phyloP scores from a whole-genome alignment of 805 yeast genomes.

The Candida coleopterorum region DNA sequence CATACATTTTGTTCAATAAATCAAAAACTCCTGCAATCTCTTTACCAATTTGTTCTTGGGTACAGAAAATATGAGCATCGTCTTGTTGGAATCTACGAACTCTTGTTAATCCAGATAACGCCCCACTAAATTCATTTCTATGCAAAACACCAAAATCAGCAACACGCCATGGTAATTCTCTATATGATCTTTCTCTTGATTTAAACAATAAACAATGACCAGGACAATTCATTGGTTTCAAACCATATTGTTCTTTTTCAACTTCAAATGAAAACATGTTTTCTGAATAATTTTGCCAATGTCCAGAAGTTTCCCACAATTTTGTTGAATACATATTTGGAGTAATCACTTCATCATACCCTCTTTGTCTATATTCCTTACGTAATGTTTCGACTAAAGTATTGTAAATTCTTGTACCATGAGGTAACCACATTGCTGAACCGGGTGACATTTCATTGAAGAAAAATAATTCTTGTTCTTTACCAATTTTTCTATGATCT shows the following conservation, averaged over 20 bases:
- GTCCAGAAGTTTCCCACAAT: slow-evolving; percentile 98
- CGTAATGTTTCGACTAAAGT: slow-evolving; percentile 76
- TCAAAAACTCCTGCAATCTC: slow-evolving; percentile 85
- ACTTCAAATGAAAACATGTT: slow-evolving; percentile 96
- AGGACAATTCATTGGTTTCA: slow-evolving; percentile 92
- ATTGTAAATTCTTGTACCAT: slow-evolving; percentile 96
- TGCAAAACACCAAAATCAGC: slow-evolving; percentile 97
- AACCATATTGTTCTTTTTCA: slow-evolving; percentile 91
- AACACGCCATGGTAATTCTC: slow-evolving; percentile 98
- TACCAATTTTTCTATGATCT: slow-evolving; percentile 95
- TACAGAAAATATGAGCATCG: slow-evolving; percentile 97
- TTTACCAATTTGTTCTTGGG: slow-evolving; percentile 79
- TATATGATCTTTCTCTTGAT: slow-evolving; percentile 88
- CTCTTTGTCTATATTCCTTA: slow-evolving; percentile 84
- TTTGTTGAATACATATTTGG: slow-evolving; percentile 98
- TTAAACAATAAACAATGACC: slow-evolving; percentile 93
- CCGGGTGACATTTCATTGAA: slow-evolving; percentile 98
- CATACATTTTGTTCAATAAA: slow-evolving; percentile 80
- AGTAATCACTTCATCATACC: slow-evolving; percentile 96
- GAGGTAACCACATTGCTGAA: slow-evolving; percentile 97
- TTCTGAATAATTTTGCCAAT: slow-evolving; percentile 96
- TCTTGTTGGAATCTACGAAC: slow-evolving; percentile 99
- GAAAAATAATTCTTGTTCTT: slow-evolving; percentile 90
- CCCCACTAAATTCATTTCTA: slow-evolving; percentile 95
- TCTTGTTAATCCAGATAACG: slow-evolving; percentile 84